Percentiles rank a stretch among this genome's conserved stretches.
phyloP scores from a whole-genome alignment of 1,139 yeast species.

The Pneumocystis canis region DNA sequence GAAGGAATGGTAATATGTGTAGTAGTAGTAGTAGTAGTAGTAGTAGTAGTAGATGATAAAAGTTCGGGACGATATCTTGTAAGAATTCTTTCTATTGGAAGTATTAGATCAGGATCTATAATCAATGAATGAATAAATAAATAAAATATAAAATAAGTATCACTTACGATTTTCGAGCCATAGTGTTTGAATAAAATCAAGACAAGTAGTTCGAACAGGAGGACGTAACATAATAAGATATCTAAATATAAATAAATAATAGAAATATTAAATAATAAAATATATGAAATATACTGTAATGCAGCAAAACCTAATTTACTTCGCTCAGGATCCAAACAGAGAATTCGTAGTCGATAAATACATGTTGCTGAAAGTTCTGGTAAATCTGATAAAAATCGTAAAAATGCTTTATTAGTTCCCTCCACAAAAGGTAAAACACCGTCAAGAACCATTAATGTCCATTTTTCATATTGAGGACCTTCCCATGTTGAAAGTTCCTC shows the following conservation, averaged over 20 bases:
- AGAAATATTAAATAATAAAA: background rate
- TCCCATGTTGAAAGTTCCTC: conserved; percentile 11
- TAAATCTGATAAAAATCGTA: conserved; percentile 70
- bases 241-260: conserved; percentile 5
- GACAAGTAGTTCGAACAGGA: conserved; percentile 54
- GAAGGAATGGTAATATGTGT: no score
- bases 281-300: conserved; percentile 13
- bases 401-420: conserved; percentile 42
- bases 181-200: conserved; percentile 49
- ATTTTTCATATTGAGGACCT: conserved; percentile 43
- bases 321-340: conserved; percentile 78
- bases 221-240: conserved; percentile 77
- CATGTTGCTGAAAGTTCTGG: conserved; percentile 56
- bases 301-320: conserved; percentile 43
- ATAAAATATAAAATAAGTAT: no score
- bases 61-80: conserved; percentile 6
- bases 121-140: background rate
- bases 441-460: conserved; percentile 64
- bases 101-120: background rate
- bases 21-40: no score
- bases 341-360: conserved; percentile 49
- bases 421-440: conserved; percentile 75
- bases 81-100: conserved; percentile 3
- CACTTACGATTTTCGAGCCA: conserved; percentile 25
- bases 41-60: no score